Base-by-base conservation (phyloP, 305 asterid species). In the Solanum chacoense region DNA sequence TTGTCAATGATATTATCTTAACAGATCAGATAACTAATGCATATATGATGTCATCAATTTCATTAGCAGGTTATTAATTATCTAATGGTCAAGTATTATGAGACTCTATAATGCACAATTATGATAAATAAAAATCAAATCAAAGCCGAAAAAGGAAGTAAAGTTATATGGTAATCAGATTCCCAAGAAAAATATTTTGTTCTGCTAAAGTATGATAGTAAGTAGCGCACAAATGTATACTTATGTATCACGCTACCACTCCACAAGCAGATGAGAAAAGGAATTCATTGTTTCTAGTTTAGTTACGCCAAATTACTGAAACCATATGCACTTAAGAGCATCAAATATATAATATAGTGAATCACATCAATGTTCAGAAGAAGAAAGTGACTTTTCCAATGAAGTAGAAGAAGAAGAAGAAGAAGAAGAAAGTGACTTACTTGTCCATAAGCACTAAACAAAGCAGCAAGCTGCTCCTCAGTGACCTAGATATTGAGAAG, bases 391-490 rank as follows among this genome's bases (percentile, higher is more conserved):
- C 96, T 94, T 50, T 50, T 55, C 67, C 67, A 55, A 55, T 55
- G 22, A 55, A 55, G 67, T 22, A 40, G 45, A 1, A 8, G 11
- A 71, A 18, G 36, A 86, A 63, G 74, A 76, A 11, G 71, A 50
- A 32, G 45, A 50, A 32, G 45, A 85, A 89, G 75, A 81, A 59
- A 90, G 89, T 20, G 86, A 91, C 96, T 94, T 96, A 96, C 99
- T 91, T 94, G 99, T 87, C 99, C 99, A 91, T 91, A 97, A 91
- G 93, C 89, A 91, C 96, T 92, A 90, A 96, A 97, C 89, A 97
- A 91, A 81, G 93, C 96, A 91, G 99, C 99, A 88, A 97, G 98
- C 86, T 93, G 98, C 93, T 97, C 98, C 91, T 97, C 98, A 16
- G 98, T 97, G 88, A 95, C 85, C 99, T 97, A 89, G 40, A 88